Evolutionary conservation across 2,329 filamentous ascomycete genomes (phyloP), one percentile per base, ranked within the genome.

Genomic region (Didymellaceae sp.): DNA sequence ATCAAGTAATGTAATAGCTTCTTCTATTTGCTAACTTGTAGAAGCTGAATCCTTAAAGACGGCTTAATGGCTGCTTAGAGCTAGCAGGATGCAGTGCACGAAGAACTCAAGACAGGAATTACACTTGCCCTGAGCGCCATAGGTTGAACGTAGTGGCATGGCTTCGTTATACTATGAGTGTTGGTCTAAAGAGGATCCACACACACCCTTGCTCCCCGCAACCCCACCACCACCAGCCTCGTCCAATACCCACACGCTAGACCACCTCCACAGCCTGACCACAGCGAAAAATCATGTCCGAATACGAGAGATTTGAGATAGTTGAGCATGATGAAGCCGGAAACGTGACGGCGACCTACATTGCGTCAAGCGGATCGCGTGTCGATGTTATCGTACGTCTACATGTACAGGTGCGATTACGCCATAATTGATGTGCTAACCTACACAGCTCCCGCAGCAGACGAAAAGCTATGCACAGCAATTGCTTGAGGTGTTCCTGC

Each of bases 401-500:
- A 11, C 8, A n/a, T 10, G 13, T 20, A 6, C 28, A 18, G 16
- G 8, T 16, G n/a, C 20, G 3, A 13, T 21, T 11, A n/a, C n/a
- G n/a, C n/a, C 2, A 13, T 5, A 3, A 11, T 7, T 17, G 5
- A 5, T 13, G 6, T 6, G n/a, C 45, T 47, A 18, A 45, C 28
- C 7, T 16, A 21, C 7, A 9, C 20, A 66, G 57, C 41, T 48
- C 6, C 58, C 59, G 1, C 34, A 52, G 45, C 26, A 54, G 30
- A 59, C 55, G 13, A 68, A 65, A 38, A 45, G 54, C 16, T 56
- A 67, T 48, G 68, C 67, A 59, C 74, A 74, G 60, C 70, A 58
- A 45, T 55, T 84, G 2, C 69, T 91, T 32, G 86, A 90, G 59
- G 83, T 92, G 21, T 96, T 96, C 68, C 80, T 96, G 1, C 92